phyloP scores from a whole-genome alignment of 176 grass and related monocot genomes.

The Eragrostis curvula region DNA sequence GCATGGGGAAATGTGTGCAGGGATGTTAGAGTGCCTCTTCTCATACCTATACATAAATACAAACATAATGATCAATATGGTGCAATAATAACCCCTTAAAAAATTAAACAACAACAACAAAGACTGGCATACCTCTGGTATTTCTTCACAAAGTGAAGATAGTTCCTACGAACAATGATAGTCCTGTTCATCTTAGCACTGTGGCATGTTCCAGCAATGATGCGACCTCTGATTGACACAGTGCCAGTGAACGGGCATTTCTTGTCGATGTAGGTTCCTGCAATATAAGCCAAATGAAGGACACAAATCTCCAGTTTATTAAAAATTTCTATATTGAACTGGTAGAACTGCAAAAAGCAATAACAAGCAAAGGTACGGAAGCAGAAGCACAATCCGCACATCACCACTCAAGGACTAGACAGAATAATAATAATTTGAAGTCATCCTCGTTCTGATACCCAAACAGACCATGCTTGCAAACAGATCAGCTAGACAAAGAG shows the following conservation, averaged over 20 bases:
- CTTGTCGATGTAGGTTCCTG: constrained; percentile 86
- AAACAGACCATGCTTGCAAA: not conserved
- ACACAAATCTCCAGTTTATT: too few species aligned
- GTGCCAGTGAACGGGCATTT: constrained; percentile 88
- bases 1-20: constrained; percentile 80
- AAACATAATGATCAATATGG: not conserved
- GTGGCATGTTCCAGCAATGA: constrained; percentile 90
- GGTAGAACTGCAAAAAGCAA: not conserved
- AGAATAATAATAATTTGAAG: not conserved
- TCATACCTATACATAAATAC: constrained; percentile 58
- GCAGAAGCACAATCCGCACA: not conserved
- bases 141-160: constrained; percentile 92
- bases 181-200: constrained; percentile 95
- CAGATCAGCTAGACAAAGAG: not conserved
- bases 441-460: not conserved
- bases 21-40: constrained; percentile 90
- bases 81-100: not conserved
- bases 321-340: not conserved
- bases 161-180: constrained; percentile 90
- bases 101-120: not conserved
- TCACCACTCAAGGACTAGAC: not conserved
- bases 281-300: not conserved
- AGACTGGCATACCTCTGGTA: constrained; percentile 65
- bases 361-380: not conserved
- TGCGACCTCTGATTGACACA: constrained; percentile 85